Conservation (phyloP, 164 flowering plant species). For the grape (Vitis vinifera) region ASM3070453v1 NC_081812.1:12597501-12598000, state of each 20-base stretch:
- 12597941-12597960: too few species aligned
- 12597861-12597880: constrained; percentile 69
- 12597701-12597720: constrained; percentile 48
- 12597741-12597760: constrained; percentile 81
- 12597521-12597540: too few species aligned
- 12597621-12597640: not conserved
- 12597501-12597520: too few species aligned
- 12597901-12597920: too few species aligned
- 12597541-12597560: not conserved
- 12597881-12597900: constrained; percentile 73
- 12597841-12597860: constrained; percentile 36
- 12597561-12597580: not conserved
- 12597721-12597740: constrained; percentile 61
- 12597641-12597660: not conserved
- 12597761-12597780: constrained; percentile 73
- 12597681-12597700: constrained; percentile 68
- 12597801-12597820: constrained; percentile 62
- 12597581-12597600: not conserved
- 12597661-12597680: constrained; percentile 1
- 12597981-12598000: too few species aligned
- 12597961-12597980: too few species aligned
- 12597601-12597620: not conserved
- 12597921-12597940: too few species aligned
- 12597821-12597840: constrained; percentile 87
- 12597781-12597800: constrained; percentile 77